Evolutionary conservation across 1,139 yeast genomes (phyloP), one percentile per base, ranked within the genome.

Genomic region (Suhomyces bolitotheri): DNA sequence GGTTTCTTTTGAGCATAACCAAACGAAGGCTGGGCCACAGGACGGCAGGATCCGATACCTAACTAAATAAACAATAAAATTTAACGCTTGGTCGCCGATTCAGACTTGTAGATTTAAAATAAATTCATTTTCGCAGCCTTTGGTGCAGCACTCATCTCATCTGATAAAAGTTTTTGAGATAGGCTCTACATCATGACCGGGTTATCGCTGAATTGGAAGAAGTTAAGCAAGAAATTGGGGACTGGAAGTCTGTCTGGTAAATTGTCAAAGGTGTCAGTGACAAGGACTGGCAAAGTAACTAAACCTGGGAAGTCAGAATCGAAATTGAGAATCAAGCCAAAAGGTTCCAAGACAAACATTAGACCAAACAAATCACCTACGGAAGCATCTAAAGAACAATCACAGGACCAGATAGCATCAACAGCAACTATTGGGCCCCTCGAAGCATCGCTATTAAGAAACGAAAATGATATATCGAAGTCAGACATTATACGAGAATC

Each of bases 131-230:
- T n/a, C n/a, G n/a, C n/a, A n/a, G n/a, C n/a, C n/a, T n/a, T n/a
- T n/a, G n/a, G n/a, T n/a, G n/a, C n/a, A 10, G 4, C 15, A 20
- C 31, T 29, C 36, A 32, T 29, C 40, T 23, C 30, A 11, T 5
- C 21, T 4, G 25, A 31, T 26, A 31, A 20, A 16, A 29, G 29
- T 20, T 26, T 19, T 13, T 21, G 4, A 9, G 11, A 4, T 8
- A 20, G 7, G 12, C 5, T 12, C n/a, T n/a, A n/a, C n/a, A n/a
- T n/a, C 20, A 38, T 38, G 41, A 10, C 36, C n/a, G 17, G 12
- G 13, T 20, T 38, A 19, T 38, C 41, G n/a, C 66, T 56, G 62
- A 66, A 65, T 41, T 65, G 71, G 72, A 54, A 55, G 40, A 55
- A 51, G 28, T 53, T 64, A 10, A 59, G 54, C 45, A 49, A 58